phyloP scores from a whole-genome alignment of 352 stramenopile genomes.

The Globisporangium heterothallicum region DNA sequence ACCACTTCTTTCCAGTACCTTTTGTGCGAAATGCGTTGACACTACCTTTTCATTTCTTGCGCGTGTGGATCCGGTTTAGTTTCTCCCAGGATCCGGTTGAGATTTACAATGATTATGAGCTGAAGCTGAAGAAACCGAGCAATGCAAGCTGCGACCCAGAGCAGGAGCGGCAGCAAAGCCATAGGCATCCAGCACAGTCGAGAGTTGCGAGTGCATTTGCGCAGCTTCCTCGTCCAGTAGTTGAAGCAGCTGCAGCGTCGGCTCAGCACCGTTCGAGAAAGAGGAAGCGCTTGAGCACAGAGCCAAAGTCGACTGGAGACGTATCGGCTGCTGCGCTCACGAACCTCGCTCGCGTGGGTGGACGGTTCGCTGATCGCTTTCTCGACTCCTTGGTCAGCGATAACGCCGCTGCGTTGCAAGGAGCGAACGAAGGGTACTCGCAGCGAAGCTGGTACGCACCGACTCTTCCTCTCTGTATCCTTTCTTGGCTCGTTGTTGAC shows the following conservation, averaged over 20 bases:
- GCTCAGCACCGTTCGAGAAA: conserved; percentile 27
- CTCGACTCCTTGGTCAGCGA: conserved; percentile 37
- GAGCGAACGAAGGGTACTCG: conserved; percentile 24
- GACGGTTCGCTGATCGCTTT: conserved; percentile 35
- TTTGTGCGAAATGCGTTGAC: neutral
- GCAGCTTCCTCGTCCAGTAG: conserved; percentile 29
- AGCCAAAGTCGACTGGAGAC: conserved; percentile 4
- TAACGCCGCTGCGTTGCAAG: conserved; percentile 44
- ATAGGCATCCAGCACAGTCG: too few species aligned
- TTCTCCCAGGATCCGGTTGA: conserved; percentile 43
- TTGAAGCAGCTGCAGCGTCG: conserved; percentile 27
- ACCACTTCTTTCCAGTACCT: neutral
- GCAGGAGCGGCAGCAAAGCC: neutral
- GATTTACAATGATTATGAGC: conserved; percentile 47
- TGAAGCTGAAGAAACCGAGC: conserved; percentile 7
- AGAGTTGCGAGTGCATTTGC: conserved; percentile 28
- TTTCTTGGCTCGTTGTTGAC: neutral
- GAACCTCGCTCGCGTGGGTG: conserved; percentile 25
- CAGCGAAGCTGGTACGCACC: conserved; percentile 38
- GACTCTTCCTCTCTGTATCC: neutral
- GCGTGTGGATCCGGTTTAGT: conserved; percentile 13
- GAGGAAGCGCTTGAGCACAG: conserved; percentile 23
- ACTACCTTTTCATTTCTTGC: conserved; percentile 1
- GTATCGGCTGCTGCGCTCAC: conserved; percentile 19
- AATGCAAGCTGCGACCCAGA: neutral